Percentiles rank a stretch among this genome's conserved stretches.
phyloP scores from a whole-genome alignment of 768 basidiomycete species.

The Rhodocollybia butyracea region DNA sequence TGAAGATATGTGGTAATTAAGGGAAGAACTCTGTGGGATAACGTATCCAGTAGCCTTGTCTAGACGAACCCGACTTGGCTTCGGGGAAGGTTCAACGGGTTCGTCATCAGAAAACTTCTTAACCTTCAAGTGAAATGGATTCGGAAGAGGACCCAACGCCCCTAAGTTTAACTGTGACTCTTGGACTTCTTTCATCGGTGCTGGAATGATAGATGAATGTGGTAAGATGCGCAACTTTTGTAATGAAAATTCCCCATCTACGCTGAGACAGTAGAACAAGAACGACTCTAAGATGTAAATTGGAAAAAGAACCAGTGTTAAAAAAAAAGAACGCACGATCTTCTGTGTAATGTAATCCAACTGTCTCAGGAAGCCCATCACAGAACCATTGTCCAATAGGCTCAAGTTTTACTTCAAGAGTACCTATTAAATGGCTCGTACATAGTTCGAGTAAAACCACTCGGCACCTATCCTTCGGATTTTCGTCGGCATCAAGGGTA shows the following conservation, averaged over 20 bases:
- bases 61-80: constrained; percentile 24
- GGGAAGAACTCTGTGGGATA: constrained; percentile 20
- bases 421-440: not conserved
- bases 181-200: constrained; percentile 23
- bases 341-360: constrained; percentile 1
- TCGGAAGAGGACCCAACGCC: constrained; percentile 47
- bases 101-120: constrained; percentile 45
- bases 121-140: constrained; percentile 66
- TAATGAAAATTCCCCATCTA: constrained; percentile 41
- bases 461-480: constrained; percentile 5
- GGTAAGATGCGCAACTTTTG: constrained; percentile 35
- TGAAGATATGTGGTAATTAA: constrained; percentile 23
- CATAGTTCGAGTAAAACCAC: constrained; percentile 8
- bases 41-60: constrained; percentile 34
- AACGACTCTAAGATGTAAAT: constrained; percentile 26
- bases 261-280: constrained; percentile 39
- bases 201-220: constrained; percentile 10
- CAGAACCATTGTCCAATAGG: constrained; percentile 9
- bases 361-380: not conserved
- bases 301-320: not conserved
- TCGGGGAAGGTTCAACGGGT: constrained; percentile 12
- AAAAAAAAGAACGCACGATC: not conserved
- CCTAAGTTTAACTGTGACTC: constrained; percentile 17
- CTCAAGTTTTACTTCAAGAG: not conserved
- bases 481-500: not conserved